Evolutionary conservation across 2,329 filamentous ascomycete genomes (phyloP).

Genomic region (Trichophaea hybrida): DNA sequence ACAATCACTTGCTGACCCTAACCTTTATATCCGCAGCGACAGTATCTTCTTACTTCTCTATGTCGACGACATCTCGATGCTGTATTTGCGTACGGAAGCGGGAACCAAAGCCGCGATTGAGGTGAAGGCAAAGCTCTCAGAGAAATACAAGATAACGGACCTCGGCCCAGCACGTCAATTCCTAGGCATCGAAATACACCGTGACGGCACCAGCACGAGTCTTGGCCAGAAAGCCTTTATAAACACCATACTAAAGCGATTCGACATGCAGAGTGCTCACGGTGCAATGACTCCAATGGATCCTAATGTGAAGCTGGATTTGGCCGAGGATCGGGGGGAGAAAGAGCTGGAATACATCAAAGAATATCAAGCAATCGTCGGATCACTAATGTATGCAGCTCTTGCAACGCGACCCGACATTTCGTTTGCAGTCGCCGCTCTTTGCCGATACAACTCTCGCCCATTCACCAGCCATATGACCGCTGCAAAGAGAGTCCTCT

Average conservation of each 20-base stretch:
- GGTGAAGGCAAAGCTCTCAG: background rate
- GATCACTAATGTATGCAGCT: background rate
- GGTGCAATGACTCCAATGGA: background rate
- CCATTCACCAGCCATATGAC: background rate
- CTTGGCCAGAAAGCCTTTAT: background rate
- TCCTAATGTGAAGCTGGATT: background rate
- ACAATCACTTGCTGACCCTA: background rate
- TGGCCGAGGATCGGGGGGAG: background rate
- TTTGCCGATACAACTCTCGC: background rate
- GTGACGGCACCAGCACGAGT: background rate
- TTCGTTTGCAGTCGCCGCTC: background rate
- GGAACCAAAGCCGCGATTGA: background rate
- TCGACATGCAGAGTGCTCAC: background rate
- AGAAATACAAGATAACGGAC: conserved; percentile 26
- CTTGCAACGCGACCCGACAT: background rate
- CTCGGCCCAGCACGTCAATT: conserved; percentile 24
- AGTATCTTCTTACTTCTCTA: background rate
- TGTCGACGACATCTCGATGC: background rate
- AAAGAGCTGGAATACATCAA: background rate
- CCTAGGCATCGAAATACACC: conserved; percentile 25
- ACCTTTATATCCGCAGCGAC: background rate
- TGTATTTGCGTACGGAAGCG: background rate
- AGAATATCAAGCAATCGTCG: background rate
- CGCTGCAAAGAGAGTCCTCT: background rate
- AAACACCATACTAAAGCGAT: background rate